phyloP scores from a whole-genome alignment of 148 eudicot species.

The Nepenthes mirabilis region DNA sequence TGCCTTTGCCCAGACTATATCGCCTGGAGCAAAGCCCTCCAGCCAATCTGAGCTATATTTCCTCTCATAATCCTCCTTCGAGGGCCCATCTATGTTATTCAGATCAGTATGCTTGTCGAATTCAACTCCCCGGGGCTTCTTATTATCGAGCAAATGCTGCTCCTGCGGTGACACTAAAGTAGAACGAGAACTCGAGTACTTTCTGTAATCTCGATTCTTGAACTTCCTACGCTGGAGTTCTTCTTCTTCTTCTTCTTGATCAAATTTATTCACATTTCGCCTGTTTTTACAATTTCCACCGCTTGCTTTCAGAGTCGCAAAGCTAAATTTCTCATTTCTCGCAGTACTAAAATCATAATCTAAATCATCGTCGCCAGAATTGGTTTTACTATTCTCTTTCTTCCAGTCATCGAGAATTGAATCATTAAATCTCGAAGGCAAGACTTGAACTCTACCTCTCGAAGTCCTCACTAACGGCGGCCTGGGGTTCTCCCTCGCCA shows the following conservation, averaged over 20 bases:
- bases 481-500: slow-evolving; percentile 21
- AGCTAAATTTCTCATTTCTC: slow-evolving; percentile 25
- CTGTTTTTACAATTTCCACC: slow-evolving; percentile 10
- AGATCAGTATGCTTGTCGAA: slow-evolving; percentile 12
- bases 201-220: slow-evolving; percentile 13
- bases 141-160: slow-evolving; percentile 23
- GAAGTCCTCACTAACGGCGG: slow-evolving; percentile 82
- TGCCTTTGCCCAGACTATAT: slow-evolving; percentile 81
- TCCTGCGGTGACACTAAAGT: slow-evolving; percentile 23
- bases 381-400: slow-evolving; percentile 34
- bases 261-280: slow-evolving; percentile 20
- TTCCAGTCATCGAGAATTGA: slow-evolving; percentile 96
- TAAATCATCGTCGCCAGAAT: slow-evolving; percentile 12
- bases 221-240: slow-evolving; percentile 10
- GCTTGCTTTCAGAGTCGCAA: slow-evolving; percentile 15
- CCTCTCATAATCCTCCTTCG: slow-evolving; percentile 14
- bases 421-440: slow-evolving; percentile 86
- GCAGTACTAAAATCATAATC: slow-evolving; percentile 12
- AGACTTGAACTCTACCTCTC: slow-evolving; percentile 82
- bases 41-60: slow-evolving; percentile 10
- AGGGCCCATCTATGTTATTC: slow-evolving; percentile 17
- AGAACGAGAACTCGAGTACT: slow-evolving; percentile 25
- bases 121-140: slow-evolving; percentile 16
- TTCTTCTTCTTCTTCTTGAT: slow-evolving; percentile 13
- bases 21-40: slow-evolving; percentile 51